Evolutionary conservation across 2,329 filamentous ascomycete species (phyloP).

Genomic region (Colletotrichum endophyticum): DNA sequence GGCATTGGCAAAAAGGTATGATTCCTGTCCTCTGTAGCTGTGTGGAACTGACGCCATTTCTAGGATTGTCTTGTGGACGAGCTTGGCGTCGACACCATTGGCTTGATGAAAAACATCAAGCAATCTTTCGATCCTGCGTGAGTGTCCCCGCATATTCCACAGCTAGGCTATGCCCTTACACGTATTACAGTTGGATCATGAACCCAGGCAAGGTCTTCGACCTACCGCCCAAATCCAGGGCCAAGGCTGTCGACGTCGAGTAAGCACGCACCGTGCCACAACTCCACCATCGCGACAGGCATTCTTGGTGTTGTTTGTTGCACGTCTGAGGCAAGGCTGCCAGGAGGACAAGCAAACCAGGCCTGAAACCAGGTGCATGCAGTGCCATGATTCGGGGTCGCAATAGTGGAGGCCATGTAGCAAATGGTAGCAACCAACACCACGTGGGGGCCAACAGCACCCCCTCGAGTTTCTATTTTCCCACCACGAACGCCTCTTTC

Average conservation of each 20-base stretch:
- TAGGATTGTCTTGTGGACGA: slow-evolving; percentile 63
- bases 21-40: slow-evolving; percentile 33
- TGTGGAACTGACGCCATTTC: neutral
- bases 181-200: slow-evolving; percentile 60
- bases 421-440: slow-evolving; percentile 1
- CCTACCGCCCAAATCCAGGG: neutral
- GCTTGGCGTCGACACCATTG: slow-evolving; percentile 66
- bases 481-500: neutral
- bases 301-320: neutral
- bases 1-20: slow-evolving; percentile 74
- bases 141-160: neutral
- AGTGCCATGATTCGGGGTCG: neutral
- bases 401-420: neutral
- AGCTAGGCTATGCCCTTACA: neutral
- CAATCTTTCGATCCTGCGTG: slow-evolving; percentile 62
- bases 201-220: slow-evolving; percentile 76
- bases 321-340: neutral
- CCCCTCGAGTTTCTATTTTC: neutral
- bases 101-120: slow-evolving; percentile 71
- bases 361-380: neutral
- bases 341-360: neutral
- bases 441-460: neutral
- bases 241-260: neutral
- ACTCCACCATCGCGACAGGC: neutral
- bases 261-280: neutral